phyloP scores from a whole-genome alignment of 139 green algal genomes.

The Nannochloris sp. region DNA sequence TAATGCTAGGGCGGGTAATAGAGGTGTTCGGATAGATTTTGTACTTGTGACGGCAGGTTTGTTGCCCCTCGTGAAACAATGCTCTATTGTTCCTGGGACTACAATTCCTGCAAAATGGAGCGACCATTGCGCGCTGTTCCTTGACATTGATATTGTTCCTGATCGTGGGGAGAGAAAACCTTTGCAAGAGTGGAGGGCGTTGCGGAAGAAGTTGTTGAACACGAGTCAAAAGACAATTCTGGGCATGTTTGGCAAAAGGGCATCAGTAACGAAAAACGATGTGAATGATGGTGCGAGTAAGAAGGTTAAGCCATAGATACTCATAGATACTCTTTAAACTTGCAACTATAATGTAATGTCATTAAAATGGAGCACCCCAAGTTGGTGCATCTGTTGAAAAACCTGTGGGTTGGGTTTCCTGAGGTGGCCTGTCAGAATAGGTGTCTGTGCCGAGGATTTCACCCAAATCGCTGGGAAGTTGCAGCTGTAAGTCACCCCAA shows the following conservation, averaged over 20 bases:
- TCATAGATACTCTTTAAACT: too few relatives aligned
- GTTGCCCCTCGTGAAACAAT: constrained; percentile 33
- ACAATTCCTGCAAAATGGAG: constrained; percentile 59
- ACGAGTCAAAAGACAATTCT: constrained; percentile 33
- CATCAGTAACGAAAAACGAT: background rate
- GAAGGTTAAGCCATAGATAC: background rate
- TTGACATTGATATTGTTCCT: constrained; percentile 14
- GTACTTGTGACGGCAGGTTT: constrained; percentile 39
- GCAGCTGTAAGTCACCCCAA: constrained; percentile 24
- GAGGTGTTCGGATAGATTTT: constrained; percentile 63
- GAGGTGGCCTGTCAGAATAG: background rate
- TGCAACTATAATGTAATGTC: background rate
- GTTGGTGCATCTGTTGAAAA: background rate
- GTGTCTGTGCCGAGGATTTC: constrained; percentile 21
- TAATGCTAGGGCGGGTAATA: constrained; percentile 55
- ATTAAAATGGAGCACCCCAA: background rate
- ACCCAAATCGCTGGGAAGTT: constrained; percentile 24
- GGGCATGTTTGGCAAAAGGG: constrained; percentile 27
- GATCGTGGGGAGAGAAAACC: background rate
- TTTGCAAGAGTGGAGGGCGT: constrained; percentile 8
- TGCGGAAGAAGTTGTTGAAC: constrained; percentile 35
- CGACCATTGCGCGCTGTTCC: constrained; percentile 24
- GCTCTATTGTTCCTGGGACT: constrained; percentile 41
- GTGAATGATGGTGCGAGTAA: background rate
- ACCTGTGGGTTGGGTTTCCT: background rate